These are phyloP conservation scores for Arabidopsis thaliana DNA, from an alignment of 345 rosid genomes.

Conservation along the genomic window DNA sequence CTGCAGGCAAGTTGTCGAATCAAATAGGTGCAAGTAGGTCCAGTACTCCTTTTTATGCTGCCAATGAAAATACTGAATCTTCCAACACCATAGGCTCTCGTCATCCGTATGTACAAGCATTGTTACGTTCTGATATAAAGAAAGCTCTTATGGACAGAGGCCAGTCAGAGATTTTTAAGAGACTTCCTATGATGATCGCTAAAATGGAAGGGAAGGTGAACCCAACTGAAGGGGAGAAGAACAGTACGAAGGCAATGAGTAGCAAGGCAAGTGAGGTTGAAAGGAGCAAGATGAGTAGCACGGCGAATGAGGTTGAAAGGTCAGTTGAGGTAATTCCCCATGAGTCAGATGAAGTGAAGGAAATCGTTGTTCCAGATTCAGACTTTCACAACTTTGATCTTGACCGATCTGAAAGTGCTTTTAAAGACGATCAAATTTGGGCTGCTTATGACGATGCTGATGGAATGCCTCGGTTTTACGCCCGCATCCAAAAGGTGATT, in stretches of 20 bases:
- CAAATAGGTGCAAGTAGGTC: conserved; percentile 47
- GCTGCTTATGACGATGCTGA: conserved; percentile 94
- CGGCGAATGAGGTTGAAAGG: conserved; percentile 29
- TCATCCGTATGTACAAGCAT: conserved; percentile 45
- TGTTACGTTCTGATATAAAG: conserved; percentile 54
- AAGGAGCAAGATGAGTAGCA: conserved; percentile 34
- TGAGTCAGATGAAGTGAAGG: conserved; percentile 39
- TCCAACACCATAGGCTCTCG: conserved; percentile 47
- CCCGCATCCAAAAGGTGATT: conserved; percentile 83
- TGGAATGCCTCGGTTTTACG: conserved; percentile 98
- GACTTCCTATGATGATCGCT: conserved; percentile 54
- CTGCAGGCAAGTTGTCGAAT: conserved; percentile 42
- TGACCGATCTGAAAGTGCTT: conserved; percentile 73
- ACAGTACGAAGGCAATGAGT: conserved; percentile 38
- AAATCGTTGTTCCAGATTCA: conserved; percentile 84
- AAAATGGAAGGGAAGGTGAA: conserved; percentile 39
- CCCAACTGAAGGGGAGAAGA: conserved; percentile 45
- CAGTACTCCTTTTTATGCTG: conserved; percentile 39
- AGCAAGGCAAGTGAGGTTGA: conserved; percentile 34
- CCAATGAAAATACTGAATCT: conserved; percentile 45
- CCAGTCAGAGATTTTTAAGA: conserved; percentile 46
- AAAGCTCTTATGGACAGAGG: conserved; percentile 64
- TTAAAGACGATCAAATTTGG: conserved; percentile 87
- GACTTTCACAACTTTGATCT: conserved; percentile 92
- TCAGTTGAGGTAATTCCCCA: conserved; percentile 28